Evolutionary conservation across 1,284 basidiomycete genomes (phyloP).

Genomic region (Cryptococcus floricola): DNA sequence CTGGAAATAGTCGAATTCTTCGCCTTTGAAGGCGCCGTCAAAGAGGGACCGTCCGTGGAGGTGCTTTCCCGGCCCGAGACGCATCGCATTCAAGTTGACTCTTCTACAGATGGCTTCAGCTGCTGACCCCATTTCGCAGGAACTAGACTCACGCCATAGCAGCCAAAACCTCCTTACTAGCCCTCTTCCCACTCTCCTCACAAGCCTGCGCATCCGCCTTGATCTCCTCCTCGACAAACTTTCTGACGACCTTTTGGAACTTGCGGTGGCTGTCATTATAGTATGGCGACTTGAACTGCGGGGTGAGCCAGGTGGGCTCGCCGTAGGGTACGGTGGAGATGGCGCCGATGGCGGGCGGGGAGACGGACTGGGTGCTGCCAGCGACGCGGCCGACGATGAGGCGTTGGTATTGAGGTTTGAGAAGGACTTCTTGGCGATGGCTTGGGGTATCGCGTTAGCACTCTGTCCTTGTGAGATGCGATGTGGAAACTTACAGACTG

Average conservation of each 20-base stretch:
- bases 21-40: constrained; percentile 76
- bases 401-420: constrained; percentile 66
- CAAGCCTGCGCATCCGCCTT: constrained; percentile 56
- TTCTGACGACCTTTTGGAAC: constrained; percentile 52
- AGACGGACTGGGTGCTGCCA: constrained; percentile 59
- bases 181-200: constrained; percentile 72
- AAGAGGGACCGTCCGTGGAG: constrained; percentile 75
- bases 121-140: neutral
- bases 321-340: constrained; percentile 71
- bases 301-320: constrained; percentile 76
- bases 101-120: constrained; percentile 49
- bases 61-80: constrained; percentile 73
- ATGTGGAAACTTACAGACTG: constrained; percentile 53
- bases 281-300: constrained; percentile 77
- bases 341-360: constrained; percentile 58
- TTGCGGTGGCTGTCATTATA: constrained; percentile 61
- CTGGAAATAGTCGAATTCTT: constrained; percentile 75
- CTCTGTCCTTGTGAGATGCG: neutral
- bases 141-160: constrained; percentile 42
- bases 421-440: constrained; percentile 73
- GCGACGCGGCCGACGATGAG: constrained; percentile 67
- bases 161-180: constrained; percentile 44
- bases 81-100: constrained; percentile 78
- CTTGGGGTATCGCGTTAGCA: constrained; percentile 4
- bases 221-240: constrained; percentile 57